A percentile compares a stretch with the other conserved stretches of the same genome.
These are phyloP conservation scores for Epichloe coenophiala DNA, from an alignment of 2,329 filamentous ascomycete genomes.

Conservation along the genomic window DNA sequence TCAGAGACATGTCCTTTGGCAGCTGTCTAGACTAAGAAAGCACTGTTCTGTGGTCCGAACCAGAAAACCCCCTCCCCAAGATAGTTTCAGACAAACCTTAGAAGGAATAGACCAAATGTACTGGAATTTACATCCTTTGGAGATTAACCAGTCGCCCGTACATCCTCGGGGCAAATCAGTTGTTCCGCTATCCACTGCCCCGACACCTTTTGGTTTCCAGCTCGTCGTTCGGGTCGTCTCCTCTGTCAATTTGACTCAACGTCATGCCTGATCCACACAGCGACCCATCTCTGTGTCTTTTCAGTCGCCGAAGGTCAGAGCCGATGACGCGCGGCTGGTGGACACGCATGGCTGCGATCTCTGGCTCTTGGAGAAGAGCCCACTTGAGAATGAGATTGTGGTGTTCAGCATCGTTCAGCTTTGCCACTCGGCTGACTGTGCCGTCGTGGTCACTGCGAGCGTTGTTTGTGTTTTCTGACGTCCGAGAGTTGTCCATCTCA, in stretches of 20 bases:
- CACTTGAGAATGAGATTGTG: slow-evolving; percentile 3
- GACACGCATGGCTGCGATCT: slow-evolving; percentile 1
- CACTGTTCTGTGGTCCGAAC: too few relatives aligned
- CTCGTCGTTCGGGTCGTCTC: neutral
- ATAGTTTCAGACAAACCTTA: too few relatives aligned
- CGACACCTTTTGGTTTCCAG: neutral
- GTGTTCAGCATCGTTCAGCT: neutral
- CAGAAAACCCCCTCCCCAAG: too few relatives aligned
- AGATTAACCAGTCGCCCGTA: too few relatives aligned
- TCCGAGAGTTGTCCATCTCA: neutral
- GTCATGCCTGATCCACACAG: neutral
- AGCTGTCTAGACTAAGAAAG: too few relatives aligned
- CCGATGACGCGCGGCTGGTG: neutral
- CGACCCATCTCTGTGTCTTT: slow-evolving; percentile 1
- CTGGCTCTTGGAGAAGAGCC: slow-evolving; percentile 1
- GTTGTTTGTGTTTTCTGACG: neutral
- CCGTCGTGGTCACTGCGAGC: too few relatives aligned
- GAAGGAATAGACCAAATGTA: too few relatives aligned
- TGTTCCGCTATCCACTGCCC: neutral
- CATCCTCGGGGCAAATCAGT: too few relatives aligned
- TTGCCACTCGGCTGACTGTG: neutral
- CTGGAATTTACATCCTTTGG: too few relatives aligned
- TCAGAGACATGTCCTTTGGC: neutral
- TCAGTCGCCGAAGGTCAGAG: neutral
- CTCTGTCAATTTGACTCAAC: neutral